Percentiles rank a stretch among this genome's conserved stretches.
phyloP scores from a whole-genome alignment of 2,329 filamentous ascomycete genomes.

The Phyllosticta citriasiana region DNA sequence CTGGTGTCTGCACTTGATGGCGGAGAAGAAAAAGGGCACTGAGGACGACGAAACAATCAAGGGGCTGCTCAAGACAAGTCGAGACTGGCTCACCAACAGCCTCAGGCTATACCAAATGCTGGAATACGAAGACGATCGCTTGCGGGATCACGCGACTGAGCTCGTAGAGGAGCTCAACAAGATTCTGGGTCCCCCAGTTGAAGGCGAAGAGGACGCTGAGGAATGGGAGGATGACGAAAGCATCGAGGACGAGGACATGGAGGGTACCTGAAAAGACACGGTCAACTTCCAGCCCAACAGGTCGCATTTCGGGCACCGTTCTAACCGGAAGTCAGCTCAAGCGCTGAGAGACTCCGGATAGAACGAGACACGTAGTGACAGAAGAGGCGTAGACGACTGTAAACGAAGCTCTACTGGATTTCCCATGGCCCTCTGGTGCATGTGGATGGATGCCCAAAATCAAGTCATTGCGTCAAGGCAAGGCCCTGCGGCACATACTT shows the following conservation, averaged over 20 bases:
- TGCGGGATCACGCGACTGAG: slow-evolving; percentile 66
- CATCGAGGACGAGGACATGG: slow-evolving; percentile 27
- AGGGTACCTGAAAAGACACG: slow-evolving; percentile 22
- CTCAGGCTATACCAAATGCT: slow-evolving; percentile 67
- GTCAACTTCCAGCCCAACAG: not conserved
- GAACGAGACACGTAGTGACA: not conserved
- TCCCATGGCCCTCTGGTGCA: not conserved
- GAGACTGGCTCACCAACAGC: slow-evolving; percentile 74
- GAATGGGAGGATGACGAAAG: slow-evolving; percentile 27
- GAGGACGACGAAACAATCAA: slow-evolving; percentile 39
- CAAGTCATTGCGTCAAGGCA: not conserved
- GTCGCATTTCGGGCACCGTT: not conserved
- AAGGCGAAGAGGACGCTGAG: slow-evolving; percentile 33
- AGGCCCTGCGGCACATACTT: not conserved
- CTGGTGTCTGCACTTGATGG: slow-evolving; percentile 77
- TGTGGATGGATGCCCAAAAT: not conserved
- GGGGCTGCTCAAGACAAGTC: slow-evolving; percentile 60
- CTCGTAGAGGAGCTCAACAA: slow-evolving; percentile 45
- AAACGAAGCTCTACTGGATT: not conserved
- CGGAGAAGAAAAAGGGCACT: slow-evolving; percentile 52
- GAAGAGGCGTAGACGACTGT: not conserved
- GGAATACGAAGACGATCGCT: slow-evolving; percentile 75
- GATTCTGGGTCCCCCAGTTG: slow-evolving; percentile 33
- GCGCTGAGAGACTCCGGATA: not conserved
- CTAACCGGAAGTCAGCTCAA: not conserved